Percentiles rank a stretch among this genome's conserved stretches.
Conservation (phyloP, 306 rosid genomes). For the Vigna reflexopilosa region DNA sequence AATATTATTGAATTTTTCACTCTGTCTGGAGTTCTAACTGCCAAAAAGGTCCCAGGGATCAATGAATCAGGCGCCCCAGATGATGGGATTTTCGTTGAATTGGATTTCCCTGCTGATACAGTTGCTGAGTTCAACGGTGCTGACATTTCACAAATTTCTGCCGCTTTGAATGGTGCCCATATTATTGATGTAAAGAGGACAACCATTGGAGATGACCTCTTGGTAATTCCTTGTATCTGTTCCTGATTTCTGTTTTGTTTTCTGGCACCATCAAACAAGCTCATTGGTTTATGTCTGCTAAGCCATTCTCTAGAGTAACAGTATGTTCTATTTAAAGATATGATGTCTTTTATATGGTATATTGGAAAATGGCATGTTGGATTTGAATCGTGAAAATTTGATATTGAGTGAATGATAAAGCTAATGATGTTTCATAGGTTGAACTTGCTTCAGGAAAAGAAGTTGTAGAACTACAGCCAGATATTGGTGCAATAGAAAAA, state of each 20-base stretch:
- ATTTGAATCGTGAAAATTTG: background rate
- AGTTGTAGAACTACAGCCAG: constrained; percentile 9
- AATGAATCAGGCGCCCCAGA: background rate
- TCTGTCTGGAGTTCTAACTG: constrained; percentile 13
- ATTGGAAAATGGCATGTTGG: background rate
- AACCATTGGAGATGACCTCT: background rate
- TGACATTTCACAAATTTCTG: constrained; percentile 9
- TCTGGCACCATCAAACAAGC: background rate
- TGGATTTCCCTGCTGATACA: constrained; percentile 9
- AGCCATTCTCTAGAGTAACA: background rate
- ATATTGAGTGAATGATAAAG: background rate
- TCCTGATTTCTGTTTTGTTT: background rate
- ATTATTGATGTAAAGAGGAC: background rate
- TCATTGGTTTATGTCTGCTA: background rate
- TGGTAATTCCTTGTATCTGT: constrained; percentile 25
- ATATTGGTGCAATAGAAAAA: constrained; percentile 23
- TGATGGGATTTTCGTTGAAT: background rate
- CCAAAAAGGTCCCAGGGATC: constrained; percentile 9
- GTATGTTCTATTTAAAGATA: background rate
- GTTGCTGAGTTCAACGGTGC: background rate
- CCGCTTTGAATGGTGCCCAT: background rate
- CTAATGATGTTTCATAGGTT: constrained; percentile 21
- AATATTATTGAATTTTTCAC: constrained; percentile 9
- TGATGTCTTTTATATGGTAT: background rate
- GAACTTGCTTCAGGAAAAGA: constrained; percentile 15